These are phyloP conservation scores for Cicer arietinum DNA, from an alignment of 306 rosid species.

Conservation along the genomic window DNA sequence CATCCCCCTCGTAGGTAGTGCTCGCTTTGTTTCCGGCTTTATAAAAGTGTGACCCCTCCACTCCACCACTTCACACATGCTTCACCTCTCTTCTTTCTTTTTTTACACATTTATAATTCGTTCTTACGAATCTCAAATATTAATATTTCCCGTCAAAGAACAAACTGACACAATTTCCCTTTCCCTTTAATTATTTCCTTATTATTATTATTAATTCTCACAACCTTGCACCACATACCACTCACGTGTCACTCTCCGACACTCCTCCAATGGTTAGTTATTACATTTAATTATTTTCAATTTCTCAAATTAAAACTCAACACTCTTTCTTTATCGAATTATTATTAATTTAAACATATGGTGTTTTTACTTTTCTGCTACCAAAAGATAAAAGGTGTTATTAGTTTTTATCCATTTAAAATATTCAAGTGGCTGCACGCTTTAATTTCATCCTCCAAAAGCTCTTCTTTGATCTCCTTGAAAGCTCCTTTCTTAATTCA, in stretches of 20 bases:
- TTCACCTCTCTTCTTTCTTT: no score
- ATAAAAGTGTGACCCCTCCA: no score
- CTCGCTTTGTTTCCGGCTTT: no score
- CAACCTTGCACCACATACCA: neutral
- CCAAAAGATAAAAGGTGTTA: conserved; percentile 45
- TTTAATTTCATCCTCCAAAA: conserved; percentile 25
- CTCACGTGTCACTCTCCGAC: no score
- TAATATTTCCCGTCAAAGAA: conserved; percentile 16
- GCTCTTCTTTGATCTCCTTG: conserved; percentile 42
- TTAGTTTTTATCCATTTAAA: conserved; percentile 44
- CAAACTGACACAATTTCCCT: conserved; percentile 47
- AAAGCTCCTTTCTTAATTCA: conserved; percentile 55
- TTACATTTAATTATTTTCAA: no score
- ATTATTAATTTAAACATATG: neutral
- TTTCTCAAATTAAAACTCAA: no score
- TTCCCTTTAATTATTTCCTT: conserved; percentile 41
- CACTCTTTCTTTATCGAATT: no score
- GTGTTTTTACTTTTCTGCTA: conserved; percentile 33
- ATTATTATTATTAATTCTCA: neutral
- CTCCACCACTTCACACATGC: no score
- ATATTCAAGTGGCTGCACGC: conserved; percentile 50
- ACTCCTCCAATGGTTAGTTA: no score
- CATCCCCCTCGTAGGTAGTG: no score
- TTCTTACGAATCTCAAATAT: no score
- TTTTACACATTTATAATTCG: no score